Evolutionary conservation across 208 protist genomes (phyloP).

Genomic region (Endotrypanum monterogeii): DNA sequence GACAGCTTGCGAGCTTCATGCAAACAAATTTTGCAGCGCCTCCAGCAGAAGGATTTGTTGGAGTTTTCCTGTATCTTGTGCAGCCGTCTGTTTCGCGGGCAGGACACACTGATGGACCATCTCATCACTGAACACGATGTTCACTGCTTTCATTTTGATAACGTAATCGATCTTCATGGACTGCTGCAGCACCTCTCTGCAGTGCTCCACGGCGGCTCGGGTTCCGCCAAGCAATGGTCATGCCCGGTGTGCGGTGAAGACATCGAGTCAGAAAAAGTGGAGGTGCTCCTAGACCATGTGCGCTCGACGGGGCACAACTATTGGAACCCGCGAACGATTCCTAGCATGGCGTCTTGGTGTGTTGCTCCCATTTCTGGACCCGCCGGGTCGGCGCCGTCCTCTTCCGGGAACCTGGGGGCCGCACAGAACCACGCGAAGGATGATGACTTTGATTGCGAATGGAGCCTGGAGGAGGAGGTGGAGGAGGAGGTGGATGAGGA

Average conservation of each 20-base stretch:
- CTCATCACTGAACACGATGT: conserved; percentile 48
- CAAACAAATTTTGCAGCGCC: conserved; percentile 54
- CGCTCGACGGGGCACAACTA: conserved; percentile 24
- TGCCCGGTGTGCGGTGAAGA: conserved; percentile 63
- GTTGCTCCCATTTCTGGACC: conserved; percentile 9
- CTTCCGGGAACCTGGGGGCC: neutral
- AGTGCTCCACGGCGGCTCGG: conserved; percentile 6
- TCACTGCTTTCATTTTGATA: conserved; percentile 50
- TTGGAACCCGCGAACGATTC: conserved; percentile 61
- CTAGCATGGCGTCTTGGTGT: conserved; percentile 44
- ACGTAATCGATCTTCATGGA: conserved; percentile 51
- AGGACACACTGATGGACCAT: conserved; percentile 65
- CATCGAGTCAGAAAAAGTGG: conserved; percentile 6
- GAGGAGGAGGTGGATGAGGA: conserved; percentile 53
- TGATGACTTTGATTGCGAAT: conserved; percentile 28
- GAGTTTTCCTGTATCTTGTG: conserved; percentile 65
- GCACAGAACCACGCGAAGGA: conserved; percentile 16
- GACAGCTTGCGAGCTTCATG: conserved; percentile 46
- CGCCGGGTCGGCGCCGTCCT: neutral
- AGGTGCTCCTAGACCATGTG: conserved; percentile 26
- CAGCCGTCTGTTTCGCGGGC: conserved; percentile 34
- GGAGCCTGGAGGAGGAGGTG: conserved; percentile 27
- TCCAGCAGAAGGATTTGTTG: conserved; percentile 30
- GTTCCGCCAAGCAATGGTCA: conserved; percentile 11
- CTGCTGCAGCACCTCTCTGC: conserved; percentile 43